These are phyloP conservation scores for Fonsecaea multimorphosa DNA, from an alignment of 2,329 filamentous ascomycete species.

Conservation along the genomic window DNA sequence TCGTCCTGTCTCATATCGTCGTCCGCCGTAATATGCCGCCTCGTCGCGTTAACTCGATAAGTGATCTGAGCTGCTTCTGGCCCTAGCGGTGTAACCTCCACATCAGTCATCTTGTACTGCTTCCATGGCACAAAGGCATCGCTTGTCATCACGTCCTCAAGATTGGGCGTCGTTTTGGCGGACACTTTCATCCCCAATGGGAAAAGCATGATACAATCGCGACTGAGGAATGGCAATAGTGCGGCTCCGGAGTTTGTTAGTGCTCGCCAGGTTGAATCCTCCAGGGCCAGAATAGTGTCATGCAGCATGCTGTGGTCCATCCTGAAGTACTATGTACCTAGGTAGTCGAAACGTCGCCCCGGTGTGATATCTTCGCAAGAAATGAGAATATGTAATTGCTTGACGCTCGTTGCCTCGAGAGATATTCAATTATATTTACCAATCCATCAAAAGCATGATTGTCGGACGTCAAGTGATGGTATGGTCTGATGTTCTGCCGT, in stretches of 20 bases:
- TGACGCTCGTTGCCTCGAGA: not conserved
- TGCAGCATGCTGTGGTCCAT: constrained; percentile 32
- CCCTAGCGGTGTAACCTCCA: constrained; percentile 35
- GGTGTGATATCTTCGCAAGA: not conserved
- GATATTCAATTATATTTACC: not conserved
- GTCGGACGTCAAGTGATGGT: not conserved
- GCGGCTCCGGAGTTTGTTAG: constrained; percentile 32
- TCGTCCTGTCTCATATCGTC: constrained; percentile 34
- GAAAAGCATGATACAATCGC: constrained; percentile 39
- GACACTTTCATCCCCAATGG: constrained; percentile 39
- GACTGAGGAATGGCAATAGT: constrained; percentile 38
- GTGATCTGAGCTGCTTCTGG: constrained; percentile 36
- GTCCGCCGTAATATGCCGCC: constrained; percentile 33
- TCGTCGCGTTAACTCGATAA: constrained; percentile 36
- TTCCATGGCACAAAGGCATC: constrained; percentile 40
- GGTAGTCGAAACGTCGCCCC: not conserved
- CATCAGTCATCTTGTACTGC: constrained; percentile 34
- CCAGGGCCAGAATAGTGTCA: constrained; percentile 35
- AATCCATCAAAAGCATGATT: not conserved
- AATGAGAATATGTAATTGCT: not conserved
- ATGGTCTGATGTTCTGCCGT: not conserved
- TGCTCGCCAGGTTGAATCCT: constrained; percentile 39
- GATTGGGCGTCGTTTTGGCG: constrained; percentile 30
- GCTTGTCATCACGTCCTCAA: constrained; percentile 39
- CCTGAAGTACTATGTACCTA: too few relatives aligned